A percentile compares a stretch with the other conserved stretches of the same genome.
phyloP scores from a whole-genome alignment of 345 rosid genomes.

The Salix brachista region DNA sequence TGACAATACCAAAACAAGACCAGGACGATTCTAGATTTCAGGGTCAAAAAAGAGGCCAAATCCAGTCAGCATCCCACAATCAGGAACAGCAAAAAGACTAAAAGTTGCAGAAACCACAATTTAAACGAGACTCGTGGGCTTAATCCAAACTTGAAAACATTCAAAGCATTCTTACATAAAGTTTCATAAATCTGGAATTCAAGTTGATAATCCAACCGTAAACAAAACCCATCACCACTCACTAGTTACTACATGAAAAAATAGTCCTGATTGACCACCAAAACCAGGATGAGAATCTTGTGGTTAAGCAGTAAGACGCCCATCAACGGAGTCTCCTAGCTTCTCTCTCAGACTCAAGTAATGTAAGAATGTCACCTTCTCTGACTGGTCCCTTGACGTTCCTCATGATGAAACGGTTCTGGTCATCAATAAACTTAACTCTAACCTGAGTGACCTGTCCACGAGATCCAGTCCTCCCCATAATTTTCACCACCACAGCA shows the following conservation, averaged over 20 bases:
- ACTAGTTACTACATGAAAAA: neutral
- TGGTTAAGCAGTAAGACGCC: neutral
- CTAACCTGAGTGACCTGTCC: slow-evolving; percentile 23
- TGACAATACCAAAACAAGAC: neutral
- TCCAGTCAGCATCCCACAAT: neutral
- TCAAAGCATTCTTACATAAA: neutral
- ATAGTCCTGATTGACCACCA: neutral
- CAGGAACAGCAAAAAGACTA: neutral
- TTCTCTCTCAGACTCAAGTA: slow-evolving; percentile 18
- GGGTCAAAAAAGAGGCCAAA: neutral
- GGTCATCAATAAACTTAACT: slow-evolving; percentile 14
- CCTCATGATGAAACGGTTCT: slow-evolving; percentile 12
- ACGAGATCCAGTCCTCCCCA: slow-evolving; percentile 18
- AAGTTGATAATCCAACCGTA: neutral
- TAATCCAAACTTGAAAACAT: neutral
- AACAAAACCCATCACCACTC: neutral
- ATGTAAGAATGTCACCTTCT: slow-evolving; percentile 16
- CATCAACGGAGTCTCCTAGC: slow-evolving; percentile 22
- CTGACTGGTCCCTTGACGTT: slow-evolving; percentile 19
- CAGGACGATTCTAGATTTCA: neutral
- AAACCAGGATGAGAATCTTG: neutral
- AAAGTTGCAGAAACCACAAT: neutral
- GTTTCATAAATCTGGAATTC: neutral
- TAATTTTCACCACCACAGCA: slow-evolving; percentile 13
- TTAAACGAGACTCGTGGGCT: neutral